A percentile compares a stretch with the other conserved stretches of the same genome.
These are phyloP conservation scores for Cystobasidium slooffiae DNA, from an alignment of 1,284 basidiomycete species.

Conservation along the genomic window DNA sequence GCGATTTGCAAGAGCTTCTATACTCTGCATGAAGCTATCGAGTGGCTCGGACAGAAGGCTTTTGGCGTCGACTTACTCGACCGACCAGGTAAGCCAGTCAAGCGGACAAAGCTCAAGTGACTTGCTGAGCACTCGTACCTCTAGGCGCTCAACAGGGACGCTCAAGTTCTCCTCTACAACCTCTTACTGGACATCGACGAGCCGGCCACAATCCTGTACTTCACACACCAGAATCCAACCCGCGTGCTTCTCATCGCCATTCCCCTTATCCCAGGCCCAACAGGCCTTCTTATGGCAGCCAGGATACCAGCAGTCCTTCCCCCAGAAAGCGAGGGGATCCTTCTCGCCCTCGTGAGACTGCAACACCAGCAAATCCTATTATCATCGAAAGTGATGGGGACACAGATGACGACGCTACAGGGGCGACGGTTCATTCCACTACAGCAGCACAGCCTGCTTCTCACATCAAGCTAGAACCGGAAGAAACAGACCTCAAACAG, in stretches of 20 bases:
- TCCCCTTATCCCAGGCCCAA: not conserved
- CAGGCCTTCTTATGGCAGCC: too few relatives aligned
- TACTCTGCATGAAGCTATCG: conserved; percentile 8
- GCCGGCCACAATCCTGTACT: not conserved
- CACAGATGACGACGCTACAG: not conserved
- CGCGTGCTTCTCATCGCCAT: conserved; percentile 16
- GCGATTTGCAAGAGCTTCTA: not conserved
- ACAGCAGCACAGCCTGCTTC: not conserved
- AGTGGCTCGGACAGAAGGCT: conserved; percentile 1
- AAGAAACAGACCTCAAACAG: too few relatives aligned
- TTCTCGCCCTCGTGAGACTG: not conserved
- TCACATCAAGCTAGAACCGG: too few relatives aligned
- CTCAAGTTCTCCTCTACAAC: not conserved
- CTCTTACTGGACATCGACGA: not conserved
- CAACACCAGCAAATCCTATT: conserved; percentile 18
- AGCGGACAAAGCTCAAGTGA: too few relatives aligned
- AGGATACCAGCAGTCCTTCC: too few relatives aligned
- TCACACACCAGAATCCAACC: conserved; percentile 17
- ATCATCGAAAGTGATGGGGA: conserved; percentile 20
- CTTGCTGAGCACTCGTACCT: too few relatives aligned
- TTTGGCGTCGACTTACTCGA: not conserved
- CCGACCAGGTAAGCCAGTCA: too few relatives aligned
- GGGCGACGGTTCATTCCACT: not conserved
- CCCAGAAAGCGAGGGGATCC: not conserved
- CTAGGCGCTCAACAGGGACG: not conserved